phyloP scores from a whole-genome alignment of 441 rosid genomes.

The Arabidopsis hybrid region DNA sequence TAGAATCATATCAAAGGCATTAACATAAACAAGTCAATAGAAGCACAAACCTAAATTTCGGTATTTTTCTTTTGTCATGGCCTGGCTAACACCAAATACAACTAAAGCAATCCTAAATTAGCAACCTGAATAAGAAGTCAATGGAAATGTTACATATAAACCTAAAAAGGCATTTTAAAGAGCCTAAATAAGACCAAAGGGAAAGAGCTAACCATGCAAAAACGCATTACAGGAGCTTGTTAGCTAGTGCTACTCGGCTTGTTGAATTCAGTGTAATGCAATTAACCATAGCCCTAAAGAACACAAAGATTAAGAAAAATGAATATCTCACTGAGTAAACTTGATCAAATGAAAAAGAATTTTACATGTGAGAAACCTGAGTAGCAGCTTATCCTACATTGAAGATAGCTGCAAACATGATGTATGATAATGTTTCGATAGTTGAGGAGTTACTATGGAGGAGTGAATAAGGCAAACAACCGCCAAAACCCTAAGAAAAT shows the following conservation, averaged over 20 bases:
- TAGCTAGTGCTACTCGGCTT: conserved; percentile 84
- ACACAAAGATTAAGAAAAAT: conserved; percentile 9
- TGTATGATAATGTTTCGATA: conserved; percentile 79
- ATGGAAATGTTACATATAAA: conserved; percentile 9
- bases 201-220: conserved; percentile 74
- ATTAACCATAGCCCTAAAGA: conserved; percentile 89
- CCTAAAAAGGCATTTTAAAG: neutral
- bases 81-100: conserved; percentile 60
- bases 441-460: conserved; percentile 54
- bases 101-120: conserved; percentile 86
- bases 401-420: conserved; percentile 89
- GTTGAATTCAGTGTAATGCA: conserved; percentile 90
- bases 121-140: conserved; percentile 67
- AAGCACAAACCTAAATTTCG: conserved; percentile 72
- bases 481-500: conserved; percentile 97
- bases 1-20: conserved; percentile 21
- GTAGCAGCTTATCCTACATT: conserved; percentile 98
- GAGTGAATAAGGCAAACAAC: conserved; percentile 80
- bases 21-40: conserved; percentile 5
- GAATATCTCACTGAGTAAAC: conserved; percentile 23
- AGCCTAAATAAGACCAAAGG: conserved; percentile 19
- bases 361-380: conserved; percentile 99
- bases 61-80: conserved; percentile 65
- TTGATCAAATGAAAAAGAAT: conserved; percentile 42
- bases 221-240: conserved; percentile 97